Conservation (phyloP, 2,329 filamentous ascomycete species). For the Cladorrhinum sp. region DNA sequence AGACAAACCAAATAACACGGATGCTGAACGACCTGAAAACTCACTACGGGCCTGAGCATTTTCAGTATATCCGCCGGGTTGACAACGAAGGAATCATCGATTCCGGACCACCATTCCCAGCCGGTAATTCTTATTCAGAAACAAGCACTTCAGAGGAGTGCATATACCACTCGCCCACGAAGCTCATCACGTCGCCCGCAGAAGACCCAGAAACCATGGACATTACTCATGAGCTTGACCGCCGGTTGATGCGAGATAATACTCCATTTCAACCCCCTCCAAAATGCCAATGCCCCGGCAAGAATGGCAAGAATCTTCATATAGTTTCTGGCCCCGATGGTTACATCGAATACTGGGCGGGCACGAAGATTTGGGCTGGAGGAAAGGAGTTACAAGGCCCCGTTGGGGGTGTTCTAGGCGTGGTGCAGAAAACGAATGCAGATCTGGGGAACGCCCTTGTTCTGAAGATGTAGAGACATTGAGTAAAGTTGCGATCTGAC, state of each 20-base stretch:
- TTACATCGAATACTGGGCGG: slow-evolving; percentile 78
- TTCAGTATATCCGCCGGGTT: slow-evolving; percentile 72
- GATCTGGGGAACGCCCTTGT: too few relatives aligned
- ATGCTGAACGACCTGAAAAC: slow-evolving; percentile 63
- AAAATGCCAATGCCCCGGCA: slow-evolving; percentile 21
- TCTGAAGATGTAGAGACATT: too few relatives aligned
- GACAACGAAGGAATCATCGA: slow-evolving; percentile 74
- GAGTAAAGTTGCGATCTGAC: too few relatives aligned
- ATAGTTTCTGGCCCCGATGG: slow-evolving; percentile 88
- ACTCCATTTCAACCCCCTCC: slow-evolving; percentile 25
- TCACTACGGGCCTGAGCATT: slow-evolving; percentile 47
- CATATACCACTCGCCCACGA: slow-evolving; percentile 13
- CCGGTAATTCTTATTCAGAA: background rate
- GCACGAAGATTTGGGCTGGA: slow-evolving; percentile 71
- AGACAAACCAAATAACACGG: slow-evolving; percentile 52
- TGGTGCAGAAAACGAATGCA: slow-evolving; percentile 58
- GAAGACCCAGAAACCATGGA: slow-evolving; percentile 19
- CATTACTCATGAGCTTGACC: background rate
- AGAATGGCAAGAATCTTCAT: slow-evolving; percentile 60
- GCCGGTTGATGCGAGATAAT: slow-evolving; percentile 5
- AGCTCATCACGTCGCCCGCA: slow-evolving; percentile 30
- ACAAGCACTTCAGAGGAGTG: slow-evolving; percentile 6
- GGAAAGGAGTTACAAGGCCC: slow-evolving; percentile 73
- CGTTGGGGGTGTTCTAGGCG: slow-evolving; percentile 64
- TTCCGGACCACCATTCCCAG: slow-evolving; percentile 49